A percentile compares a stretch with the other conserved stretches of the same genome.
These are phyloP conservation scores for Wickerhamomyces tratensis DNA, from an alignment of 805 yeast genomes.

Conservation along the genomic window DNA sequence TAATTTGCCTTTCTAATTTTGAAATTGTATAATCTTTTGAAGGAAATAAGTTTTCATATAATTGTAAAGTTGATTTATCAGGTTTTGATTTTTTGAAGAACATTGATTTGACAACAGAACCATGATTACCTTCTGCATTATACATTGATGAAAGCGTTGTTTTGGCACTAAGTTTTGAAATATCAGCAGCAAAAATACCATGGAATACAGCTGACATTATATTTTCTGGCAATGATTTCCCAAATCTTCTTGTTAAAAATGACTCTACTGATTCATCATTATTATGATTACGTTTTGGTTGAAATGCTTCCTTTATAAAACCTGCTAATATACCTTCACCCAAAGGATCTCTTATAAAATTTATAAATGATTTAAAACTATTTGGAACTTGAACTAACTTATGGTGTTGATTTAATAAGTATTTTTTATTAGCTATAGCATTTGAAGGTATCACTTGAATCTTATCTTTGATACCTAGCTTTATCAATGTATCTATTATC, in stretches of 20 bases:
- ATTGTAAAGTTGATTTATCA: constrained; percentile 15
- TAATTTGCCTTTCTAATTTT: constrained; percentile 27
- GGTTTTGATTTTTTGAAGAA: constrained; percentile 22
- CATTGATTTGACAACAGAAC: constrained; percentile 44
- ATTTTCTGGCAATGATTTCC: constrained; percentile 38
- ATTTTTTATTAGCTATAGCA: constrained; percentile 66
- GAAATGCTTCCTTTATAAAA: constrained; percentile 41
- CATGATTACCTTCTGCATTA: constrained; percentile 47
- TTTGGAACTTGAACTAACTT: constrained; percentile 48
- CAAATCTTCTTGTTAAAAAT: constrained; percentile 64
- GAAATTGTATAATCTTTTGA: constrained; percentile 28
- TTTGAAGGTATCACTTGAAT: constrained; percentile 48
- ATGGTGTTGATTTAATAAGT: constrained; percentile 38
- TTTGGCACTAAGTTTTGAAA: constrained; percentile 51
- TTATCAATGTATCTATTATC: constrained; percentile 47
- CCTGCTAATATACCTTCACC: constrained; percentile 36
- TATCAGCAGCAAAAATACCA: constrained; percentile 91
- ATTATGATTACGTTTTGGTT: constrained; percentile 14
- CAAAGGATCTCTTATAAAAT: constrained; percentile 31
- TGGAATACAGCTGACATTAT: constrained; percentile 75
- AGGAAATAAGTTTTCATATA: constrained; percentile 31
- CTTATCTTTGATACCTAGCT: constrained; percentile 35
- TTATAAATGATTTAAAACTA: constrained; percentile 22
- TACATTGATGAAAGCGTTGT: constrained; percentile 48
- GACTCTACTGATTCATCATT: constrained; percentile 66